Evolutionary conservation across 495 filamentous ascomycete genomes (phyloP).

Genomic region (Talaromyces stipitatus): DNA sequence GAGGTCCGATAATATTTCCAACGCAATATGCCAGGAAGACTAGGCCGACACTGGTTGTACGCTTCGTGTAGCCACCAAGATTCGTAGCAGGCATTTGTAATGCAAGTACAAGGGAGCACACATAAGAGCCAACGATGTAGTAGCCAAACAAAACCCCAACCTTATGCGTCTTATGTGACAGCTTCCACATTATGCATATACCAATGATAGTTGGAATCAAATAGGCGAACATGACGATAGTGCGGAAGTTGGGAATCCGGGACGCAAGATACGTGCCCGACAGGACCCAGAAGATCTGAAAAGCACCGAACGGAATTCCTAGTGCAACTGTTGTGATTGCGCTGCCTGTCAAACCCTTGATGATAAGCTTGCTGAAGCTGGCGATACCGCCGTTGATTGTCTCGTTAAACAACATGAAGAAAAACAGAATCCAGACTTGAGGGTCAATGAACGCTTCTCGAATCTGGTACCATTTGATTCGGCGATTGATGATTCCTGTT

Average conservation of each 20-base stretch:
- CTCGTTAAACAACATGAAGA: constrained; percentile 29
- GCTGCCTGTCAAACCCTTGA: constrained; percentile 25
- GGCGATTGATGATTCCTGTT: constrained; percentile 33
- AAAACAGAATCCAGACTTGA: constrained; percentile 33
- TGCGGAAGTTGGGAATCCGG: constrained; percentile 22
- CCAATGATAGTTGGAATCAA: constrained; percentile 29
- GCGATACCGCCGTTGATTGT: constrained; percentile 30
- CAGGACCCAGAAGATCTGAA: constrained; percentile 30
- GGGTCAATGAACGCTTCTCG: constrained; percentile 34
- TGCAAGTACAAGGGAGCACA: constrained; percentile 30
- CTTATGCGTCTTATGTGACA: constrained; percentile 20
- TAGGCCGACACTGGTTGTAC: constrained; percentile 27
- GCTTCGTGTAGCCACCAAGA: constrained; percentile 34
- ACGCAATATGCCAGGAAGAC: constrained; percentile 34
- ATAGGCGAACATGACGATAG: constrained; percentile 29
- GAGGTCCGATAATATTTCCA: constrained; percentile 27
- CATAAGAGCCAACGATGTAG: constrained; percentile 31
- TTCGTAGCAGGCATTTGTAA: constrained; percentile 35
- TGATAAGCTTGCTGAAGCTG: constrained; percentile 32
- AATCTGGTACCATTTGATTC: constrained; percentile 39
- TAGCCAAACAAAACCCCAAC: constrained; percentile 31
- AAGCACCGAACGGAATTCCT: constrained; percentile 32
- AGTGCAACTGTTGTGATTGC: constrained; percentile 22
- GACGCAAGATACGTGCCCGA: constrained; percentile 26
- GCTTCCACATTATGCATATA: constrained; percentile 27